Percentiles rank a stretch among this genome's conserved stretches.
These are phyloP conservation scores for Coleophoma crateriformis DNA, from an alignment of 2,329 filamentous ascomycete species.

Conservation along the genomic window DNA sequence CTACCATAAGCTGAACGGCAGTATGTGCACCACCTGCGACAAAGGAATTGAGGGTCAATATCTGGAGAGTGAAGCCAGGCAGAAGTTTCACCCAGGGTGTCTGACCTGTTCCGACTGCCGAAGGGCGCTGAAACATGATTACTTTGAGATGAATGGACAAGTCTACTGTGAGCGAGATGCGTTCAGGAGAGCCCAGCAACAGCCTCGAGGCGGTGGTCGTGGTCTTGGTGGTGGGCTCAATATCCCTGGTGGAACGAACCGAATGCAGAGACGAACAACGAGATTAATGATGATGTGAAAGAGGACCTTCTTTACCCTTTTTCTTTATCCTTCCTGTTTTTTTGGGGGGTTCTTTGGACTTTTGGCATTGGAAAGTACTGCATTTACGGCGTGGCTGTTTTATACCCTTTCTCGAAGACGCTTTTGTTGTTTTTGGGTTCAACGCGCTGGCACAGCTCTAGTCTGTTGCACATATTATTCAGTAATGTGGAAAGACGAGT, in stretches of 20 bases:
- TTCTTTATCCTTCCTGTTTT: neutral
- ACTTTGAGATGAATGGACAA: slow-evolving; percentile 79
- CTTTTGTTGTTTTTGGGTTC: neutral
- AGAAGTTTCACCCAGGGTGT: slow-evolving; percentile 84
- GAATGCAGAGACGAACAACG: slow-evolving; percentile 41
- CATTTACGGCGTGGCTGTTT: slow-evolving; percentile 11
- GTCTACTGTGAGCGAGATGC: slow-evolving; percentile 88
- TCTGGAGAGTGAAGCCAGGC: slow-evolving; percentile 69
- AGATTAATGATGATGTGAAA: slow-evolving; percentile 43
- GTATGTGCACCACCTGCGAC: slow-evolving; percentile 74
- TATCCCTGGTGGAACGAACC: slow-evolving; percentile 13
- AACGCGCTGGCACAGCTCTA: too few species aligned
- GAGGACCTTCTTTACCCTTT: slow-evolving; percentile 2
- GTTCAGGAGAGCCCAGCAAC: slow-evolving; percentile 26
- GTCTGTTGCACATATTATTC: too few species aligned
- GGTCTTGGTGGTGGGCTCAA: slow-evolving; percentile 6
- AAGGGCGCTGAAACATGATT: slow-evolving; percentile 70
- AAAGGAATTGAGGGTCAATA: slow-evolving; percentile 91
- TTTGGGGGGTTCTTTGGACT: neutral
- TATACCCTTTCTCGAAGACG: slow-evolving; percentile 9
- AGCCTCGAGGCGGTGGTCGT: slow-evolving; percentile 10
- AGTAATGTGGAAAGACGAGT: too few species aligned
- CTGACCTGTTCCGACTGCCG: slow-evolving; percentile 80
- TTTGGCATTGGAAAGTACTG: neutral
- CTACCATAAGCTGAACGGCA: slow-evolving; percentile 88